Percentiles rank a stretch among this genome's conserved stretches.
Evolutionary conservation across 2,329 filamentous ascomycete species (phyloP).

Genomic region (Botrytis deweyae): DNA sequence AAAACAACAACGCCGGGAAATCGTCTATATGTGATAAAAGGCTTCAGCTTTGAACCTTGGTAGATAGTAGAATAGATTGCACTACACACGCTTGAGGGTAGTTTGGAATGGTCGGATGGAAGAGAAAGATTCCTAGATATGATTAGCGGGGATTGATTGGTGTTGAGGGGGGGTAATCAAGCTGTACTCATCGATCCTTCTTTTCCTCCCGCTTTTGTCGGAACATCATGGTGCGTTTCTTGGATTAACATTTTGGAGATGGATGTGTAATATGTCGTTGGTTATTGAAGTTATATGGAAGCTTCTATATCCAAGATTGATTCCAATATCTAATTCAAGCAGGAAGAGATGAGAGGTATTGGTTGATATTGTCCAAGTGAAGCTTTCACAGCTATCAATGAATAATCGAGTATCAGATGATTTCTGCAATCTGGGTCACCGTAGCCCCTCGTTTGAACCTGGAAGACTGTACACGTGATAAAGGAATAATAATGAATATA

Average conservation of each 20-base stretch:
- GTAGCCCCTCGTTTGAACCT: constrained; percentile 5
- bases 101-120: constrained; percentile 79
- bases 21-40: constrained; percentile 44
- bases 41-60: constrained; percentile 21
- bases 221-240: constrained; percentile 58
- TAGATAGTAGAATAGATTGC: neutral
- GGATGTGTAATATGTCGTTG: neutral
- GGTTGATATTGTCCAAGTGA: neutral
- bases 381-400: neutral
- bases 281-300: neutral
- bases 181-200: constrained; percentile 51
- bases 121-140: constrained; percentile 75
- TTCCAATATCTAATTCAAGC: neutral
- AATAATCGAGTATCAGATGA: neutral
- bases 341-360: neutral
- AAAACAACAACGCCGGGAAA: constrained; percentile 89
- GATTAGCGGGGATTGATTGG: neutral
- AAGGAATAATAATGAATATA: too few relatives aligned
- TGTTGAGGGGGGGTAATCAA: constrained; percentile 5
- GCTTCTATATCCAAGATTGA: neutral
- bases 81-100: constrained; percentile 76
- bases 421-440: neutral
- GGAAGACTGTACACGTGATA: too few relatives aligned
- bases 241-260: constrained; percentile 54
- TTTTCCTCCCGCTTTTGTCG: constrained; percentile 57